Conservation (phyloP, 2,329 filamentous ascomycete genomes). For the Lachnellula arida region DNA sequence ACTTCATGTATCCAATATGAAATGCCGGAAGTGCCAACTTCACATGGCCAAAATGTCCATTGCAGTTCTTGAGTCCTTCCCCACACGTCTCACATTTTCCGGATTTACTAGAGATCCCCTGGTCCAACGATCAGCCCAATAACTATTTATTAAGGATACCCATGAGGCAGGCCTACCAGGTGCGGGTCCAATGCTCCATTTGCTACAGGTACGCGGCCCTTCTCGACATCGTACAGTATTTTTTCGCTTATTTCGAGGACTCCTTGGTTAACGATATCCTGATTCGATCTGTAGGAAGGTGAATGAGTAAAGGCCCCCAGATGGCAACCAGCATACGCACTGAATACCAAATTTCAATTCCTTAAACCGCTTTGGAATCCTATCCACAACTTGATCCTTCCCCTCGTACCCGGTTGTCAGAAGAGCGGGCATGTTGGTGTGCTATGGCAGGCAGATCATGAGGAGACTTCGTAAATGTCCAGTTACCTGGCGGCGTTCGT, state of each 20-base stretch:
- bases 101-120: constrained; percentile 81
- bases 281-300: constrained; percentile 61
- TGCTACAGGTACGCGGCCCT: constrained; percentile 67
- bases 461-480: neutral
- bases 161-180: constrained; percentile 45
- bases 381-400: constrained; percentile 88
- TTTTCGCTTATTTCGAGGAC: constrained; percentile 93
- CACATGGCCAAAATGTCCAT: constrained; percentile 93
- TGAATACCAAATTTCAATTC: constrained; percentile 92
- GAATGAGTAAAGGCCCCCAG: constrained; percentile 8
- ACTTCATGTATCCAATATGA: constrained; percentile 93
- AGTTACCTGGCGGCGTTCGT: neutral
- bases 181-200: constrained; percentile 86
- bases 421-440: constrained; percentile 21
- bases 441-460: constrained; percentile 8
- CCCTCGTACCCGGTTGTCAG: constrained; percentile 31
- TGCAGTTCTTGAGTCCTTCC: constrained; percentile 75
- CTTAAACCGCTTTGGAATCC: constrained; percentile 84
- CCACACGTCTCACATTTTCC: constrained; percentile 79
- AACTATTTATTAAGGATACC: constrained; percentile 1
- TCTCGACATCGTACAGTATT: constrained; percentile 85
- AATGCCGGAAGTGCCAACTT: constrained; percentile 87
- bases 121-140: constrained; percentile 9
- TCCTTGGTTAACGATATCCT: constrained; percentile 92
- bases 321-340: constrained; percentile 41